Base-by-base conservation (phyloP, 805 yeast genomes). In the Candida loeiensis region DNA sequence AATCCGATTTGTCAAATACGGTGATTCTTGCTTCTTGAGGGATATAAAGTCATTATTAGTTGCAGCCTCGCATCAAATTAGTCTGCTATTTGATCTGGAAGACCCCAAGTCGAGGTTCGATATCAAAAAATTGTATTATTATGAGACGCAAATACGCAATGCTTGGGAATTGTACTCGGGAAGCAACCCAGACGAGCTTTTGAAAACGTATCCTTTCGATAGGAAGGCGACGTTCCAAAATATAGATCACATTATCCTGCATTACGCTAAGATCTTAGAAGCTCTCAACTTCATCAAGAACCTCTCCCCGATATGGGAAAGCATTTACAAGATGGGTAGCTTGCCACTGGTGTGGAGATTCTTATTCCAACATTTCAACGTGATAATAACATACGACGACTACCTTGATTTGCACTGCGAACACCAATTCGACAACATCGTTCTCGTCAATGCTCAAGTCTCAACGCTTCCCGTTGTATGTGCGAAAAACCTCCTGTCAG, bases 41-140 rank as follows among this genome's bases (percentile, higher is more conserved):
- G 20, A 17, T 8, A 4, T 44, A 8, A 18, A 30, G 13, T 11
- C 19, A 3, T 19, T 20, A 9, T 19, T 46, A 15, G 15, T 25
- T 4, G 16, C 14, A 3, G 26, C 33, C 4, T 24, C 33, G 13
- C 50, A 57, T 4, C 59, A 51, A 15, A 58, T 59, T 12, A 60
- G 55, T 28, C 61, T 58, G 37, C 49, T 64, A 42, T 64, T 64
- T 39, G 65, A 63, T 2, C 52, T 49, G 7, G 57, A 50, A 14
- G 56, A 47, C n/a, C 8, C 33, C 4, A 59, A 50, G 8, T 53
- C 44, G 19, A 52, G 48, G 4, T 43, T 43, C 17, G 37, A 45
- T 15, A 18, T 36, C 5, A 28, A 28, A 16, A 30, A 30, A n/a
- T 14, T 47, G 8, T 41, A 37, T 8, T 40, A 22, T 20, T 47